Evolutionary conservation across 139 green algal genomes (phyloP), one percentile per base, ranked within the genome.

Genomic region (Limnomonas spitsbergensis): DNA sequence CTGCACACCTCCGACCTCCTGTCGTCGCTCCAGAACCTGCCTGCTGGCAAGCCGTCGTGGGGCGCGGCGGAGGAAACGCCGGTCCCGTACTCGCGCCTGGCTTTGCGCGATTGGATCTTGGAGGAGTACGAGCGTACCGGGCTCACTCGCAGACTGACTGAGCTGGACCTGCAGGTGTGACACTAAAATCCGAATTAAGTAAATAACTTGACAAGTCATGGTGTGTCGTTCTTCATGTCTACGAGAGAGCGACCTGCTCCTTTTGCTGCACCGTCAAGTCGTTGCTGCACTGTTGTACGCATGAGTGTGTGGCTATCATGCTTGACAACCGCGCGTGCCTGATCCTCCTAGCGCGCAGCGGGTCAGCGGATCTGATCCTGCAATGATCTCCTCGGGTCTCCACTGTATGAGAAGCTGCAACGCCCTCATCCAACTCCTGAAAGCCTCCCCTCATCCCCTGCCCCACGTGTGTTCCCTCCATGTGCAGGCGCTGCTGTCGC

Each of bases 51-150:
- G 14, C 47, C 14, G 47, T 61, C 47, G n/a, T n/a, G 24, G n/a
- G 29, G 56, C 29, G 36, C 32, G 75, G 69, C 54, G 27, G 81
- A 26, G 39, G 32, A 56, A 73, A n/a, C 73, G 69, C 39, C 69
- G 9, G 38, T 80, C 14, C 77, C 81, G 1, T 74, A 79, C 61
- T 84, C 75, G 24, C 71, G 84, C 52, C 66, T 71, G 61, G 86
- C 85, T 0, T 71, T 91, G 66, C 73, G 82, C 9, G 83, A 90
- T 26, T 86, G 79, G 73, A 85, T 90, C 34, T 26, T 86, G 7
- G 82, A 90, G 52, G 84, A 89, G 84, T 92, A 92, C 53, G 88
- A 90, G 72, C 40, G 39, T n/a, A 87, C 83, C 1, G 88, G 88
- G n/a, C 75, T 90, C 53, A 78, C 72, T 26, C 78, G 88, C 42